A percentile compares a stretch with the other conserved stretches of the same genome.
These are phyloP conservation scores for Xerocomus spinulosus DNA, from an alignment of 768 basidiomycete genomes.

Conservation along the genomic window DNA sequence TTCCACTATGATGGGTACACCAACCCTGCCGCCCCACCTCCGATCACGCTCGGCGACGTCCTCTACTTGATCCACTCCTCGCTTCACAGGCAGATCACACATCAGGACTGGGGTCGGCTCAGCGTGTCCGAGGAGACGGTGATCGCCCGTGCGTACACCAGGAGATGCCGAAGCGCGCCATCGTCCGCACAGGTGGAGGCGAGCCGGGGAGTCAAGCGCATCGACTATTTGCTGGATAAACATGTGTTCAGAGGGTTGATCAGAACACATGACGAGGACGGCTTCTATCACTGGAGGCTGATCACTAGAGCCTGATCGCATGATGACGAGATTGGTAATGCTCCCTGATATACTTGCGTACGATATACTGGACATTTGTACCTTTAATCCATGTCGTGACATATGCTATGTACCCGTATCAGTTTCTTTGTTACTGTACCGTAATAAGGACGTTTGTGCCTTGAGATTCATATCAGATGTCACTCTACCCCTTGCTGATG, in stretches of 20 bases:
- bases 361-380: background rate
- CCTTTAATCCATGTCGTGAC: constrained; percentile 1
- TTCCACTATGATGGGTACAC: constrained; percentile 31
- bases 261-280: constrained; percentile 28
- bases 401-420: background rate
- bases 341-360: constrained; percentile 1
- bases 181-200: constrained; percentile 31
- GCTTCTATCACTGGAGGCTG: constrained; percentile 28
- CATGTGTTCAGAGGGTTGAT: constrained; percentile 36
- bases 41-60: constrained; percentile 58
- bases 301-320: constrained; percentile 29
- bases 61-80: constrained; percentile 45
- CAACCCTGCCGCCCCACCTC: constrained; percentile 25
- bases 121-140: constrained; percentile 25
- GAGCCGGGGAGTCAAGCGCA: constrained; percentile 35
- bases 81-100: constrained; percentile 41
- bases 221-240: constrained; percentile 36
- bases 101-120: constrained; percentile 33
- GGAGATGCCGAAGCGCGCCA: constrained; percentile 30
- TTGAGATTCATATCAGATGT: background rate
- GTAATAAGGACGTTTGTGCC: background rate
- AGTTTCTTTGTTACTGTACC: background rate
- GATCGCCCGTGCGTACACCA: constrained; percentile 36
- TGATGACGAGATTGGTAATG: background rate
- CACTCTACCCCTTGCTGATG: background rate